These are phyloP conservation scores for Globisporangium uncinulatum DNA, from an alignment of 352 stramenopile species.

Conservation along the genomic window DNA sequence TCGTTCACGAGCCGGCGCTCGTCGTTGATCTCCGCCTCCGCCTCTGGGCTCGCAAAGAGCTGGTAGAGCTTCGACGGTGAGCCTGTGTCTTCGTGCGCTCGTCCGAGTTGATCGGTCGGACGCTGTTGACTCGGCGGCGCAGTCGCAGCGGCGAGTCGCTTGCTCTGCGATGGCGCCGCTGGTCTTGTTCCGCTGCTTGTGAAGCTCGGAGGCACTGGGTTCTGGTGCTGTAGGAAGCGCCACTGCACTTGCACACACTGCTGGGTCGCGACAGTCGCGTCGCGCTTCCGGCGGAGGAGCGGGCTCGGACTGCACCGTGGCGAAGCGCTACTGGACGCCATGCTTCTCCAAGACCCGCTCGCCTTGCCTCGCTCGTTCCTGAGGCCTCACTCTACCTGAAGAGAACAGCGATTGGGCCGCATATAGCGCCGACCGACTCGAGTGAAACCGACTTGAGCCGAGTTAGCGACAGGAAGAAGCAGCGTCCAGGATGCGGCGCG, in stretches of 20 bases:
- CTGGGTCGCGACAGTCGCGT: slow-evolving; percentile 14
- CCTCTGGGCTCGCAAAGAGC: slow-evolving; percentile 7
- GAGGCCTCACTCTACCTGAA: no score
- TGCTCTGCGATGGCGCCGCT: neutral
- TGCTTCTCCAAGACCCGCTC: neutral
- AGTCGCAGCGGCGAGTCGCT: neutral
- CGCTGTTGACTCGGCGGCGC: neutral
- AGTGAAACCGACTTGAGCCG: no score
- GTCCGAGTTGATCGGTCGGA: neutral
- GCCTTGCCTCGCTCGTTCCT: neutral
- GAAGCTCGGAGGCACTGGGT: slow-evolving; percentile 16
- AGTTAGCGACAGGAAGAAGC: no score
- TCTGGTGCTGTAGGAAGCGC: slow-evolving; percentile 44
- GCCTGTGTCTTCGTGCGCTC: neutral
- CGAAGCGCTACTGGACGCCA: slow-evolving; percentile 7
- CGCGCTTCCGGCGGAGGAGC: slow-evolving; percentile 24
- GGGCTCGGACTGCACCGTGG: slow-evolving; percentile 19
- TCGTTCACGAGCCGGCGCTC: slow-evolving; percentile 2
- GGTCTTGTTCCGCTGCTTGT: neutral
- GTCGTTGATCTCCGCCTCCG: slow-evolving; percentile 16
- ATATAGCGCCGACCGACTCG: no score
- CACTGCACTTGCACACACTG: slow-evolving; percentile 49
- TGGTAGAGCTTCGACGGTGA: slow-evolving; percentile 7
- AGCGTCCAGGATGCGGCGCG: no score
- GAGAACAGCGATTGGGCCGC: no score